These are phyloP conservation scores for Carpinus fangiana DNA, from an alignment of 306 rosid species.

Conservation along the genomic window DNA sequence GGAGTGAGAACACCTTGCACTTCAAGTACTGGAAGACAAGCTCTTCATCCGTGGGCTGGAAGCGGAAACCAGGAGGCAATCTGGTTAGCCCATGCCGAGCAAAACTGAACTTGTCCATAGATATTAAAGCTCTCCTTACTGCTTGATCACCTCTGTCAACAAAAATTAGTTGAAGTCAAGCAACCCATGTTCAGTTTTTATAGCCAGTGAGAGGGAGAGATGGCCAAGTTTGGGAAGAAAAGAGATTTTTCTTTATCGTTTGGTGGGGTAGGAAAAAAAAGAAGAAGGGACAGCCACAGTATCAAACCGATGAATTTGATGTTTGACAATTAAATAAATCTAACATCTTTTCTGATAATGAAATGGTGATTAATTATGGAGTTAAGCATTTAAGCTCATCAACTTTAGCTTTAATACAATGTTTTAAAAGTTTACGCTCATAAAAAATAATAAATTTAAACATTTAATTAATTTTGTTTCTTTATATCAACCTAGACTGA, in stretches of 20 bases:
- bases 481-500: no score
- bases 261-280: slow-evolving; percentile 2
- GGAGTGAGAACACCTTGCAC: slow-evolving; percentile 66
- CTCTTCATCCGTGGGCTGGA: slow-evolving; percentile 95
- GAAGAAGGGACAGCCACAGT: slow-evolving; percentile 12
- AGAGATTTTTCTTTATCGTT: not conserved
- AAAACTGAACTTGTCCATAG: slow-evolving; percentile 54
- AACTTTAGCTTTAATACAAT: no score
- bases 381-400: no score
- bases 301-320: slow-evolving; percentile 41
- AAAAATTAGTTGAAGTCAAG: slow-evolving; percentile 1
- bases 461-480: not conserved
- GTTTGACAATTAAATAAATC: slow-evolving; percentile 31
- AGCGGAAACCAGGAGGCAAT: slow-evolving; percentile 94
- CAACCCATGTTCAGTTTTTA: slow-evolving; percentile 27
- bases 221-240: not conserved
- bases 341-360: slow-evolving; percentile 11
- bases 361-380: no score
- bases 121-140: not conserved
- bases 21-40: slow-evolving; percentile 77
- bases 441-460: no score
- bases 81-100: slow-evolving; percentile 59
- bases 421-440: no score
- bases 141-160: slow-evolving; percentile 3
- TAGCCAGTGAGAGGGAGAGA: not conserved